Percentiles rank a stretch among this genome's conserved stretches.
Conservation (phyloP, 495 filamentous ascomycete genomes). For the Talaromyces trachyspermus region DNA sequence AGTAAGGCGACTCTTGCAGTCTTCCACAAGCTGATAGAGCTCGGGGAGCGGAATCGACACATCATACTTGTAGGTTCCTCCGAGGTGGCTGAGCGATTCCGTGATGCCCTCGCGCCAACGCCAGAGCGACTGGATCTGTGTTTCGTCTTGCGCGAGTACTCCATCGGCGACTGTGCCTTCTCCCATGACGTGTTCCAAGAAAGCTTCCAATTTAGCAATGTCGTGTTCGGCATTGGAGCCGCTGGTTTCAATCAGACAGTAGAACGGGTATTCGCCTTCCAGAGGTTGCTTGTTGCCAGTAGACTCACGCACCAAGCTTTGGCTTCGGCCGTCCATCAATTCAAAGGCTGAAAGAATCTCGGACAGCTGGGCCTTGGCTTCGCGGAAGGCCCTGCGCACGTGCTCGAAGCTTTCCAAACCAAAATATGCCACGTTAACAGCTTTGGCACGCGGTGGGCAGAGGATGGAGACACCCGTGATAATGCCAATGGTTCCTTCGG, state of each 20-base stretch:
- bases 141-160: conserved; percentile 84
- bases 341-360: conserved; percentile 98
- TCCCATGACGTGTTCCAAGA: conserved; percentile 86
- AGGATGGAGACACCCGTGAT: conserved; percentile 84
- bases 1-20: conserved; percentile 61
- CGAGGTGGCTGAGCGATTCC: conserved; percentile 80
- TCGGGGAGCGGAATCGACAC: conserved; percentile 86
- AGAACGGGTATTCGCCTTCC: conserved; percentile 80
- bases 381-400: conserved; percentile 70
- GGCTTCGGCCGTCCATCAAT: conserved; percentile 82
- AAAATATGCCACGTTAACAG: conserved; percentile 86
- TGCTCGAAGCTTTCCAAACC: conserved; percentile 81
- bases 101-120: conserved; percentile 89
- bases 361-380: conserved; percentile 80
- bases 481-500: conserved; percentile 89
- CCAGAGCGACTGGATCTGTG: conserved; percentile 81
- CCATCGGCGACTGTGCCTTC: conserved; percentile 80
- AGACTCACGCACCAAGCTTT: conserved; percentile 64
- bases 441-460: conserved; percentile 76
- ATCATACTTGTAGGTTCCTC: conserved; percentile 97
- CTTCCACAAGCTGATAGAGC: conserved; percentile 83
- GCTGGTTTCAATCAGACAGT: conserved; percentile 92
- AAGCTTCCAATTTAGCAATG: conserved; percentile 70
- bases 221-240: conserved; percentile 93
- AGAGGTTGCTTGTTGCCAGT: conserved; percentile 73